Conservation (phyloP, 805 yeast species). For the Grigorovia yakushimaensis region DNA sequence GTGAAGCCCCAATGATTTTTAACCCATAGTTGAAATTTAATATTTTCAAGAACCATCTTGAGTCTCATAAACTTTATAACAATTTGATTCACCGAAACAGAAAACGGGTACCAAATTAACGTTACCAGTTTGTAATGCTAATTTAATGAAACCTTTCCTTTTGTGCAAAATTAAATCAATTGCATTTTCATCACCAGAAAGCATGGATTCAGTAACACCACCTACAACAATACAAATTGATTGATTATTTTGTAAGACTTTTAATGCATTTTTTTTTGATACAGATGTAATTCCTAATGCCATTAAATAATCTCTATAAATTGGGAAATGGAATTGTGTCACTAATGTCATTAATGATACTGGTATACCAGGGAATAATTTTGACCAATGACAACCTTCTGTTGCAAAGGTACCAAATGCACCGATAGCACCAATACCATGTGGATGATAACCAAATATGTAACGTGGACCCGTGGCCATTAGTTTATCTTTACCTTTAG, state of each 20-base stretch:
- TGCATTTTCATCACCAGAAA: slow-evolving; percentile 44
- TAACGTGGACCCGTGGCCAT: slow-evolving; percentile 57
- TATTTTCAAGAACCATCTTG: slow-evolving; percentile 38
- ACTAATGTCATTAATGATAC: slow-evolving; percentile 69
- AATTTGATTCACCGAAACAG: slow-evolving; percentile 80
- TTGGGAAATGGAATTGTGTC: slow-evolving; percentile 75
- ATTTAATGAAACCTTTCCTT: slow-evolving; percentile 79
- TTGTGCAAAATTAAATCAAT: slow-evolving; percentile 63
- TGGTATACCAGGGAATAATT: slow-evolving; percentile 75
- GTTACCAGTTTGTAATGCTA: slow-evolving; percentile 75
- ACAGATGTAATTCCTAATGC: slow-evolving; percentile 81
- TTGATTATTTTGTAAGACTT: slow-evolving; percentile 51
- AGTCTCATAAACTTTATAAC: slow-evolving; percentile 43
- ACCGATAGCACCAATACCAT: slow-evolving; percentile 90
- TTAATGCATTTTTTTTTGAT: slow-evolving; percentile 57
- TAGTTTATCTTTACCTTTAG: slow-evolving; percentile 18
- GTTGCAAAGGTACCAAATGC: slow-evolving; percentile 78
- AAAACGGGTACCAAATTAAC: slow-evolving; percentile 76
- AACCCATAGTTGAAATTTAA: slow-evolving; percentile 58
- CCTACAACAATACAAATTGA: slow-evolving; percentile 89
- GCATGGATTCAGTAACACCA: slow-evolving; percentile 85
- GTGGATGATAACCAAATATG: slow-evolving; percentile 91
- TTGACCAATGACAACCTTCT: slow-evolving; percentile 63
- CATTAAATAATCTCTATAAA: slow-evolving; percentile 77
- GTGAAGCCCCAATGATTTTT: slow-evolving; percentile 73